A percentile compares a stretch with the other conserved stretches of the same genome.
These are phyloP conservation scores for Chrysopogon serrulatus DNA, from an alignment of 176 grass and related monocot genomes.

Conservation along the genomic window DNA sequence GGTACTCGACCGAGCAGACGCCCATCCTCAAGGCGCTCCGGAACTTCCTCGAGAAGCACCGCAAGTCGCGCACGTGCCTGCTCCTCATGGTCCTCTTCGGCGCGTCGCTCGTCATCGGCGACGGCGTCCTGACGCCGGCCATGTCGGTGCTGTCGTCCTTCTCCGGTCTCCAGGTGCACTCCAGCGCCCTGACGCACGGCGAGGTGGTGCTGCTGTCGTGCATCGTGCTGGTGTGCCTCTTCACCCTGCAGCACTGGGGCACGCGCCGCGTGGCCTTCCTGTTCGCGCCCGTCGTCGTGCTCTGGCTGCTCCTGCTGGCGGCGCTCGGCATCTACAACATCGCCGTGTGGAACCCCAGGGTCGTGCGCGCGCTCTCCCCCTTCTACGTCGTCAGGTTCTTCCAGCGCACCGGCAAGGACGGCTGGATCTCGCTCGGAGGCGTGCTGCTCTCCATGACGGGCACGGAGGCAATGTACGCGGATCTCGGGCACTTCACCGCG, in stretches of 20 bases:
- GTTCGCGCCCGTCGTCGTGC: slow-evolving; percentile 58
- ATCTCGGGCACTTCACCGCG: slow-evolving; percentile 75
- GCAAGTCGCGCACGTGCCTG: slow-evolving; percentile 41
- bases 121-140: slow-evolving; percentile 58
- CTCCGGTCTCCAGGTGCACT: slow-evolving; percentile 41
- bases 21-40: slow-evolving; percentile 38
- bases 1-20: slow-evolving; percentile 29
- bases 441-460: slow-evolving; percentile 71
- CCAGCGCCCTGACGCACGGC: not conserved
- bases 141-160: slow-evolving; percentile 58
- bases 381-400: slow-evolving; percentile 60
- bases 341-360: slow-evolving; percentile 54
- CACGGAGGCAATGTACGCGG: slow-evolving; percentile 71
- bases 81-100: slow-evolving; percentile 56
- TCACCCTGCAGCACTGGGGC: slow-evolving; percentile 60
- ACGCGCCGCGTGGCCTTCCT: slow-evolving; percentile 55
- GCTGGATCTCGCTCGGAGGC: slow-evolving; percentile 69
- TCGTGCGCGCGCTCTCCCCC: slow-evolving; percentile 50
- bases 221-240: slow-evolving; percentile 60
- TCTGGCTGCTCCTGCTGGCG: slow-evolving; percentile 53
- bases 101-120: slow-evolving; percentile 57
- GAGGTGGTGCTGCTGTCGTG: slow-evolving; percentile 54
- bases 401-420: slow-evolving; percentile 40
- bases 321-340: slow-evolving; percentile 56
- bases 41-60: slow-evolving; percentile 53